Base-by-base conservation (phyloP, 2,329 filamentous ascomycete species). In the Aureobasidium subglaciale region DNA sequence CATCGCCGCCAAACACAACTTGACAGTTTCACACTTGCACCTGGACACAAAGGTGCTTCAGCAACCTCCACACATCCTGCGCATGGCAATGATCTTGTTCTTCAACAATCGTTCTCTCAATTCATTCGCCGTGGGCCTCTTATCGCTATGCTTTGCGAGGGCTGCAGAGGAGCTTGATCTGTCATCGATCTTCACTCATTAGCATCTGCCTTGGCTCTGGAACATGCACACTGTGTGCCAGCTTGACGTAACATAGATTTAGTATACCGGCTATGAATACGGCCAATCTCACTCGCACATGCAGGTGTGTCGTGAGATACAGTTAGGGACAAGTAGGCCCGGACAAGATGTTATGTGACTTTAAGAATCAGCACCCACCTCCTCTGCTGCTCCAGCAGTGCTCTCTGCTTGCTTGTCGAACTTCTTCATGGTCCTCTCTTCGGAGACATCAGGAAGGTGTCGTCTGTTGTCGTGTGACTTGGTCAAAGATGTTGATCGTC, bases 101-200 rank as follows among this genome's bases (percentile, higher is more conserved):
- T 58, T 58, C 27, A 58, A 41, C 10, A 58, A 32, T 42, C 38
- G 56, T 29, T 56, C 54, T 46, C 53, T 43, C 5, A 58, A 25
- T 25, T 58, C 53, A 40, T 30, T 30, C 15, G 50, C 37, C n/a
- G 46, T 50, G 34, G 46, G 56, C 52, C 42, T 48, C 32, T 55
- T 45, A 49, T 18, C 41, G 37, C 34, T 35, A 29, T 25, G 40
- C 24, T 38, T 34, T 50, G 46, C 46, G 46, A 29, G 46, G 46
- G 46, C 46, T 29, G n/a, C 29, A n/a, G 45, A 32, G 4, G 30
- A 35, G 35, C 35, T 56, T 24, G 37, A 41, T 18, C 35, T 34
- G 7, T 25, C 11, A 32, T 16, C 5, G 22, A 10, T 50, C 46
- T 50, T 9, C n/a, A 15, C 13, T 50, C 22, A 38, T 50, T 29